A percentile compares a stretch with the other conserved stretches of the same genome.
phyloP scores from a whole-genome alignment of 2,329 filamentous ascomycete species.

The Ceratocystis variospora region DNA sequence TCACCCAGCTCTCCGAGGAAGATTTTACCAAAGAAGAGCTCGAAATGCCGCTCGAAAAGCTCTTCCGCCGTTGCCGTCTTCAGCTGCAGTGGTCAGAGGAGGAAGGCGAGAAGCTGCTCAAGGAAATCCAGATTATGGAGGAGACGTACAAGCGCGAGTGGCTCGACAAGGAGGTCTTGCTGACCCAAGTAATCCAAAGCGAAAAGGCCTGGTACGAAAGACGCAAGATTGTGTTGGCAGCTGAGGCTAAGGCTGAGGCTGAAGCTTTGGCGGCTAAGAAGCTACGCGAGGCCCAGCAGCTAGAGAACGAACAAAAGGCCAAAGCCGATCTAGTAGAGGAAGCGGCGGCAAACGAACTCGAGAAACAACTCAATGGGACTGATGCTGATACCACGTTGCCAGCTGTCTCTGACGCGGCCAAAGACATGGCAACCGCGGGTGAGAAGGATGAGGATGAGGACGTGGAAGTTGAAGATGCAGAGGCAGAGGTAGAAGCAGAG shows the following conservation, averaged over 20 bases:
- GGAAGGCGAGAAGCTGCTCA: conserved; percentile 48
- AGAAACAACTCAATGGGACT: not conserved
- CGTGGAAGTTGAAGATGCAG: not conserved
- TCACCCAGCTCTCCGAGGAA: conserved; percentile 41
- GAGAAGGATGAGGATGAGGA: not conserved
- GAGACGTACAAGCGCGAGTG: conserved; percentile 56
- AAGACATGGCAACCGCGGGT: not conserved
- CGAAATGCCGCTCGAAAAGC: conserved; percentile 41
- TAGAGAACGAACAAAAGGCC: conserved; percentile 5
- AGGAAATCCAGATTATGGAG: conserved; percentile 54
- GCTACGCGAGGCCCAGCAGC: conserved; percentile 7
- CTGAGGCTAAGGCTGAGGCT: conserved; percentile 25
- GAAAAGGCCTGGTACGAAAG: conserved; percentile 54
- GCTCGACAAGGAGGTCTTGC: conserved; percentile 63
- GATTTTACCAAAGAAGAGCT: conserved; percentile 56
- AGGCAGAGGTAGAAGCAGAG: not conserved
- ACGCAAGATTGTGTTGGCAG: conserved; percentile 35
- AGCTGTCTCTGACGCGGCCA: not conserved
- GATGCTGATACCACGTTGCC: not conserved
- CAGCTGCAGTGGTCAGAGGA: conserved; percentile 61
- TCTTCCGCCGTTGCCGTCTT: conserved; percentile 54
- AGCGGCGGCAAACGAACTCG: not conserved
- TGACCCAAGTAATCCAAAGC: conserved; percentile 56
- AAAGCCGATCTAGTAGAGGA: no score
- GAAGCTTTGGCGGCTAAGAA: conserved; percentile 21